phyloP scores from a whole-genome alignment of 2,329 filamentous ascomycete species.

The Pseudogymnoascus sp. region DNA sequence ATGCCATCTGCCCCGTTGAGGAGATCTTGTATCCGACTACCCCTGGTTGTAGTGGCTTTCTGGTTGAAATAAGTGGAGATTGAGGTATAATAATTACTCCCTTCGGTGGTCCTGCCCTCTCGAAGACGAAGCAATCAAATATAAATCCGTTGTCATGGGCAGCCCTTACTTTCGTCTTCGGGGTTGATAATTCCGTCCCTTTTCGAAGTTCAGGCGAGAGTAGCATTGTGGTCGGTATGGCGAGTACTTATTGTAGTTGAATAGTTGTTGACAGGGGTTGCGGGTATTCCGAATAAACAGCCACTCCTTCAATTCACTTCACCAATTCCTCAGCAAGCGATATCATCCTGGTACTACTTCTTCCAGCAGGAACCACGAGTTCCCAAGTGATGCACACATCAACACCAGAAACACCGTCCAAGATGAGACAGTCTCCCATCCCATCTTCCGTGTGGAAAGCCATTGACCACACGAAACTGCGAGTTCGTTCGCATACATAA shows the following conservation, averaged over 20 bases:
- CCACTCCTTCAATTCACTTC: neutral
- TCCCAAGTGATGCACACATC: constrained; percentile 2
- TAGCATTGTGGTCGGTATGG: neutral
- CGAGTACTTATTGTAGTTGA: neutral
- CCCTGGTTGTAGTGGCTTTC: neutral
- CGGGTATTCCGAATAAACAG: neutral
- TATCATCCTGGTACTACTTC: neutral
- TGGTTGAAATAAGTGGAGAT: neutral
- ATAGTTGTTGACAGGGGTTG: neutral
- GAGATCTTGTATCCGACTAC: neutral
- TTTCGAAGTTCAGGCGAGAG: neutral
- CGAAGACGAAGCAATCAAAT: neutral
- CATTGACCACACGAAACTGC: constrained; percentile 1
- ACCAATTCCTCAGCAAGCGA: neutral
- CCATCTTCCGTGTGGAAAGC: constrained; percentile 5
- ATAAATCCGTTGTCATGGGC: neutral
- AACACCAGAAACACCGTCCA: neutral
- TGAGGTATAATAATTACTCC: neutral
- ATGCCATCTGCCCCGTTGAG: neutral
- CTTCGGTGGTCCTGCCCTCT: neutral
- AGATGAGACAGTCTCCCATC: neutral
- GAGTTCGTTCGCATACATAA: constrained; percentile 4
- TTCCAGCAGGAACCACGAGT: constrained; percentile 1
- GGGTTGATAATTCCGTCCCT: neutral
- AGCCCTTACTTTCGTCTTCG: neutral